Evolutionary conservation across 805 yeast species (phyloP).

Genomic region (Scheffersomyces stipitis): DNA sequence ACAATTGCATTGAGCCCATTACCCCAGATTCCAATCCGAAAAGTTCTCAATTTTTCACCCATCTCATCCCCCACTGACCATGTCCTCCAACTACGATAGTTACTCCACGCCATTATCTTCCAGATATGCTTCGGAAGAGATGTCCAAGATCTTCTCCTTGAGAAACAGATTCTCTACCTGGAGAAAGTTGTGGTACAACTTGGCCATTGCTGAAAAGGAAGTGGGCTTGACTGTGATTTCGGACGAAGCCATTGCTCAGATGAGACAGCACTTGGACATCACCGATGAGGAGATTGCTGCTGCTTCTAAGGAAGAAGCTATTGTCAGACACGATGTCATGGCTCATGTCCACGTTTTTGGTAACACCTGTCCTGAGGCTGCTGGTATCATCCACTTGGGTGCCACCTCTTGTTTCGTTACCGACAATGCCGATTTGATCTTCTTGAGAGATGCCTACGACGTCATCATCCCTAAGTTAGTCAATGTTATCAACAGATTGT

Average conservation of each 20-base stretch:
- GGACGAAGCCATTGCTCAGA: conserved; percentile 88
- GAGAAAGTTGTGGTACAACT: conserved; percentile 95
- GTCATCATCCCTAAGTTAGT: conserved; percentile 91
- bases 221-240: conserved; percentile 82
- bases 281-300: conserved; percentile 90
- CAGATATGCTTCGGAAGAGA: conserved; percentile 96
- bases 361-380: conserved; percentile 88
- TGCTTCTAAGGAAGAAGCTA: conserved; percentile 92
- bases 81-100: conserved; percentile 56
- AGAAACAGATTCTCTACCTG: conserved; percentile 96
- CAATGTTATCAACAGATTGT: conserved; percentile 88
- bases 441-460: conserved; percentile 94
- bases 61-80: no score
- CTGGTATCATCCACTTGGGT: conserved; percentile 97
- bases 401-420: conserved; percentile 98
- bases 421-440: conserved; percentile 96
- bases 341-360: conserved; percentile 98
- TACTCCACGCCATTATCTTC: conserved; percentile 93
- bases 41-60: no score
- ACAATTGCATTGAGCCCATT: no score
- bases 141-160: conserved; percentile 88
- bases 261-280: conserved; percentile 73
- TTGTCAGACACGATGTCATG: conserved; percentile 99
- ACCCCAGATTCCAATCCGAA: no score
- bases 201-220: conserved; percentile 94